Evolutionary conservation across 805 yeast genomes (phyloP), one percentile per base, ranked within the genome.

Genomic region (Ogataea chonburiensis): DNA sequence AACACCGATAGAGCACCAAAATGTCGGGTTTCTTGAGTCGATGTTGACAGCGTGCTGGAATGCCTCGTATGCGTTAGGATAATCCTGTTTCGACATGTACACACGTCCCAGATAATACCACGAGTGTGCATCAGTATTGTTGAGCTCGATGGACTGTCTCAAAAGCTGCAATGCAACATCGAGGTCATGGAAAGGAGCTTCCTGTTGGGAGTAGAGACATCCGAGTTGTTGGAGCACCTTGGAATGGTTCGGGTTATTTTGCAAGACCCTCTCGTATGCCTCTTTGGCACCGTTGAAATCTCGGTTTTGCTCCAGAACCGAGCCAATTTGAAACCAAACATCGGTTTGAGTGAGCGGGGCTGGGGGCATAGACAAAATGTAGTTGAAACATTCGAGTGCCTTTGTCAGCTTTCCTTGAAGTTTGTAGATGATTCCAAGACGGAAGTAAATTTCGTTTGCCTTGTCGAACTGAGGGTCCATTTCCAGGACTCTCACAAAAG

Each of bases 11-110:
- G 89, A 81, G 52, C 94, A 85, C 98, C 98, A 93, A 69, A 93
- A 93, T 1, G 97, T 93, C 40, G 98, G 98, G 61, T 93, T 93
- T 60, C 97, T 76, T 24, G 95, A 83, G 62, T 93, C 98, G 46
- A 96, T 76, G 61, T 93, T 93, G 41, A 93, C 98, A 9, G 98
- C 98, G 60, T 89, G 97, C 67, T 93, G 98, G 75, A 91, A 93
- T 0, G 97, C 94, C 58, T 93, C 98, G 63, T 91, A 93, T 2
- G 98, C 98, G 32, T 93, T 88, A 42, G 93, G 83, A 67, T 88
- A 93, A 61, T 91, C 96, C 47, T 86, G 88, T 54, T 91, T 78
- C 24, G 95, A 82, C 98, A 93, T 91, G 67, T 91, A 95, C 46
- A 94, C 95, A 49, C 98, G 78, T 32, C 98, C 98, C 31, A 93